Evolutionary conservation across 495 filamentous ascomycete species (phyloP), one percentile per base, ranked within the genome.

Genomic region (Penicillium tannophilum): DNA sequence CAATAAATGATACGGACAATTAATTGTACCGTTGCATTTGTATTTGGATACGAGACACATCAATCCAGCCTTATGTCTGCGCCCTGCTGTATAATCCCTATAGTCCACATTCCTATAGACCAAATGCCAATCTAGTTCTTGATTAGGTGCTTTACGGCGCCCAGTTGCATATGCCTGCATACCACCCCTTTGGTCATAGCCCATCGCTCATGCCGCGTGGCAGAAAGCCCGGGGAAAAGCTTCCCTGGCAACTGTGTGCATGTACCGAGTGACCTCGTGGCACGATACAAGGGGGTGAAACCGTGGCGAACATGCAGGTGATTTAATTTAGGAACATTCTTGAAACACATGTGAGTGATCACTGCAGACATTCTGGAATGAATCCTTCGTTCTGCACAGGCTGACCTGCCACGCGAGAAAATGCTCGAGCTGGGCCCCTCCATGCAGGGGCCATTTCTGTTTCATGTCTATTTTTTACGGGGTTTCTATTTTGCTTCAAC

Each of bases 331-430:
- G 54, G 54, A 47, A 33, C 43, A 56, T 49, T 56, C 44, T 39
- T 56, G 54, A 56, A 56, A 56, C 54, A 43, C 17, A 47, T 46
- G 24, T 47, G 20, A 30, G 20, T 36, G 35, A 45, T 55, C 47
- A 41, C 44, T n/a, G 12, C 44, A 49, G 47, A 48, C 50, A 62
- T 62, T 62, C 59, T 56, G 50, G 59, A 62, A 62, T 55, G 43
- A 44, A 54, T 49, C 54, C 50, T 47, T 52, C 47, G 30, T 30
- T 56, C 50, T 62, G 54, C 59, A 58, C 44, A 44, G 11, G 17
- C 30, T 24, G 6, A 11, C 33, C 17, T 59, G 41, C 56, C 49
- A 59, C 56, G 52, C 33, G 35, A 24, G 20, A n/a, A 23, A 35
- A 23, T 20, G 6, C 6, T n/a, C 6, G 3, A 23, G 17, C 39